Base-by-base conservation (phyloP, 805 yeast species). In the Ogataea glucozyma region DNA sequence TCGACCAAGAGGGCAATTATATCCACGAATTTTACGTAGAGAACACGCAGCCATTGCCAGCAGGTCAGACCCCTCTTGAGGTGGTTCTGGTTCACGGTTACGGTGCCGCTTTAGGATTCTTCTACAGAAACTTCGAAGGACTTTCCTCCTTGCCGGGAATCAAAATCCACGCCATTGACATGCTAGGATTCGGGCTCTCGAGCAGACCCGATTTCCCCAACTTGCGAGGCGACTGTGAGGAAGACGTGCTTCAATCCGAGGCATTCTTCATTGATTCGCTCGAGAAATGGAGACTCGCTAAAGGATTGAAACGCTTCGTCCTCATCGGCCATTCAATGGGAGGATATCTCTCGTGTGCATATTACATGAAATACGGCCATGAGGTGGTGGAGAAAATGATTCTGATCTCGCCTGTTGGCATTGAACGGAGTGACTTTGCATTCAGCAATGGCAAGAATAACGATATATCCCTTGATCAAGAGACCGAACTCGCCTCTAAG, bases 81-180 rank as follows among this genome's bases (percentile, higher is more conserved):
- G 64, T 88, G 8, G 88, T 91, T 3, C 62, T 91, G 46, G 67
- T 91, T 2, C 99, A 91, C 63, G 99, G 99, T 0, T 89, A 88
- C 59, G 96, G 95, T 1, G 95, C 98, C 0, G 85, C 95, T 1
- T 75, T 89, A 13, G 91, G 93, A 26, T 80, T 88, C 40, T 91
- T 80, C 55, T 81, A 81, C 58, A 75, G 79, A 44, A 90, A 87
- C 58, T 81, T 86, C 54, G 77, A 74, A 30, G 70, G 63, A 0
- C 61, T 84, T 37, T 59, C 76, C 3, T 46, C 67, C 4, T 65
- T 83, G 8, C 78, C 79, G 1, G 82, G 85, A 4, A 69, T 72
- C 11, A 70, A 75, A 31, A 56, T 86, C 24, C 88, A 82, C 59
- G 81, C 88, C 0, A 68, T 86, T 17, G 95, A 86, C 57, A 60